Conservation (phyloP, 805 yeast genomes). For the Hanseniaspora thailandica region DNA sequence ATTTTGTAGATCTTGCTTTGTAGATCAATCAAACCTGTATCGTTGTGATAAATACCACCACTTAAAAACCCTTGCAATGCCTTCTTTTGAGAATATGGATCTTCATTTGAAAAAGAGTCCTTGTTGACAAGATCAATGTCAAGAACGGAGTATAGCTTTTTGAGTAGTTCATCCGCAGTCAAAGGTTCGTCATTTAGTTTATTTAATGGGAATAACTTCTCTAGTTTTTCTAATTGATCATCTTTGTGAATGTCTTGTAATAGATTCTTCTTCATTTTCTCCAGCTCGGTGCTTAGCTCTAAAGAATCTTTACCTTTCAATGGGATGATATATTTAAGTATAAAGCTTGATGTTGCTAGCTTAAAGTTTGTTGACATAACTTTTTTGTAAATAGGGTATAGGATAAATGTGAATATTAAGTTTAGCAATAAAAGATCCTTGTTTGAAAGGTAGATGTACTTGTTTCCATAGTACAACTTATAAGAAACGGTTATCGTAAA, state of each 20-base stretch:
- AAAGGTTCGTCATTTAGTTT: conserved; percentile 53
- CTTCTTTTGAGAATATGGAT: conserved; percentile 48
- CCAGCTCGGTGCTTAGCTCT: background rate
- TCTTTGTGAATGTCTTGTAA: background rate
- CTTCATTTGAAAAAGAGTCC: conserved; percentile 25
- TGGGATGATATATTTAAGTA: background rate
- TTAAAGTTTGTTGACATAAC: background rate
- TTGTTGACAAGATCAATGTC: background rate
- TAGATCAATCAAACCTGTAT: conserved; percentile 56
- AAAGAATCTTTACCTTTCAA: background rate
- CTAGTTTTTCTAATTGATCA: background rate
- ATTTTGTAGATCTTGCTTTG: conserved; percentile 67
- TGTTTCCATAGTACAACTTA: background rate
- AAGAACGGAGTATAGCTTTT: conserved; percentile 36
- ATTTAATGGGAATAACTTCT: background rate
- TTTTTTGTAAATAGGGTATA: background rate
- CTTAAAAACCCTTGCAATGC: conserved; percentile 55
- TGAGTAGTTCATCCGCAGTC: conserved; percentile 34
- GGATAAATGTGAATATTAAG: background rate
- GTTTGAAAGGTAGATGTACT: background rate
- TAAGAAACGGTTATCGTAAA: background rate
- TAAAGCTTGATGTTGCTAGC: background rate
- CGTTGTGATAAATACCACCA: conserved; percentile 97
- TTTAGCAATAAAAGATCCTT: background rate
- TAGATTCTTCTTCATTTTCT: background rate